These are phyloP conservation scores for Ilyonectria destructans DNA, from an alignment of 2,329 filamentous ascomycete species.

Conservation along the genomic window DNA sequence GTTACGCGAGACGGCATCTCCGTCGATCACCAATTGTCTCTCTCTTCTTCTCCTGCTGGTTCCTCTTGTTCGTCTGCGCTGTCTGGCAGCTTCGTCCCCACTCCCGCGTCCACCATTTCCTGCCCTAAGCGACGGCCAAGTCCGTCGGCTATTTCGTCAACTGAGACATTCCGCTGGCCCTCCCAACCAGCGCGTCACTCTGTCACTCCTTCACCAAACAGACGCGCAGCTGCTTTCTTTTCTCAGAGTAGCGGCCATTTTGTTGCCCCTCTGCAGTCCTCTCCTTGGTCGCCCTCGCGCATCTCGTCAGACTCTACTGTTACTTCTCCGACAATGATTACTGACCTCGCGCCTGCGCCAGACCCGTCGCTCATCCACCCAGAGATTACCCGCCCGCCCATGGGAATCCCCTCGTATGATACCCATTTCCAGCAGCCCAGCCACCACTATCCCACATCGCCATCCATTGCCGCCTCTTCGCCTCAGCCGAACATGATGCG, in stretches of 20 bases:
- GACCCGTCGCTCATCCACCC: conserved; percentile 73
- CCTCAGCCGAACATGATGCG: conserved; percentile 65
- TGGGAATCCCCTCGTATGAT: conserved; percentile 65
- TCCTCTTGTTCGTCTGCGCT: conserved; percentile 54
- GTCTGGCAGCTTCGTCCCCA: conserved; percentile 38
- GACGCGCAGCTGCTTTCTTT: conserved; percentile 41
- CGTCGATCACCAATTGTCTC: conserved; percentile 38
- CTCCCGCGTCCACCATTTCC: conserved; percentile 19
- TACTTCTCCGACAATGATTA: conserved; percentile 44
- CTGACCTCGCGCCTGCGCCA: conserved; percentile 59
- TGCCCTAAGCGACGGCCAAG: conserved; percentile 39
- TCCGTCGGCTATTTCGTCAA: conserved; percentile 39
- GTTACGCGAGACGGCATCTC: conserved; percentile 34
- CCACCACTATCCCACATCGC: conserved; percentile 72
- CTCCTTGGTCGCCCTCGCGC: conserved; percentile 25
- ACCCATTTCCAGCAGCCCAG: conserved; percentile 63
- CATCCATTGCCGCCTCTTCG: conserved; percentile 72
- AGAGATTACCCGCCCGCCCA: conserved; percentile 66
- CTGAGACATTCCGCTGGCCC: conserved; percentile 47
- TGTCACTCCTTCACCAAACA: conserved; percentile 39
- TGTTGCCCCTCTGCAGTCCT: conserved; percentile 37
- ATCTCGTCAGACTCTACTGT: conserved; percentile 21
- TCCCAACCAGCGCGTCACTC: conserved; percentile 38
- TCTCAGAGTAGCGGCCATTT: conserved; percentile 45
- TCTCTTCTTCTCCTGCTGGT: conserved; percentile 48